phyloP scores from a whole-genome alignment of 345 rosid genomes.

The Clarkia xantiana region DNA sequence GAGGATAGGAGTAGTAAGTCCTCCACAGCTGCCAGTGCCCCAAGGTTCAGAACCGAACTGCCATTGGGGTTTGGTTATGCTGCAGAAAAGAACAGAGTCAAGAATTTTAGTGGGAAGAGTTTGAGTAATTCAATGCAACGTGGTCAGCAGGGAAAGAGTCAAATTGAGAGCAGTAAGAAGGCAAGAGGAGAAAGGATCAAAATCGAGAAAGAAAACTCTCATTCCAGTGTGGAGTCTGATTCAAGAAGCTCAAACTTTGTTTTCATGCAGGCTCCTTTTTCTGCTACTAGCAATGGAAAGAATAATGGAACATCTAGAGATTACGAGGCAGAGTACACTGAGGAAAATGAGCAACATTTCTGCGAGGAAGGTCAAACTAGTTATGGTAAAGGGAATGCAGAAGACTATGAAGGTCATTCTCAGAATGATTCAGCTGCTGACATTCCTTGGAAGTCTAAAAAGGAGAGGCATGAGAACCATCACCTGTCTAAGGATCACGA shows the following conservation, averaged over 20 bases:
- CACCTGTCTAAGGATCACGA: slow-evolving; percentile 28
- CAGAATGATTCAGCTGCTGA: slow-evolving; percentile 33
- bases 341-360: slow-evolving; percentile 24
- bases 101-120: slow-evolving; percentile 33
- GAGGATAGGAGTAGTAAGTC: slow-evolving; percentile 67
- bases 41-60: slow-evolving; percentile 30
- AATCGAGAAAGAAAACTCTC: slow-evolving; percentile 69
- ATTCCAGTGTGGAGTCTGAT: slow-evolving; percentile 76
- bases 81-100: slow-evolving; percentile 28
- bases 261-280: slow-evolving; percentile 49
- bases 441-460: slow-evolving; percentile 28
- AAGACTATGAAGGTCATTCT: slow-evolving; percentile 21
- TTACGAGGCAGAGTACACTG: slow-evolving; percentile 41
- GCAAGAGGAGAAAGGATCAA: slow-evolving; percentile 69
- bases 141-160: slow-evolving; percentile 35
- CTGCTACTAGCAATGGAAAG: slow-evolving; percentile 39
- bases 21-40: slow-evolving; percentile 62
- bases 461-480: slow-evolving; percentile 25
- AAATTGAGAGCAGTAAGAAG: slow-evolving; percentile 49
- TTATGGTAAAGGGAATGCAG: slow-evolving; percentile 24
- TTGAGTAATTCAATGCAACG: slow-evolving; percentile 25
- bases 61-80: slow-evolving; percentile 21
- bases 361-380: slow-evolving; percentile 28
- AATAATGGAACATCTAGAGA: slow-evolving; percentile 16
- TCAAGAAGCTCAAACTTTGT: slow-evolving; percentile 76